These are phyloP conservation scores for Mollisia scopiformis DNA, from an alignment of 2,329 filamentous ascomycete species.

Conservation along the genomic window DNA sequence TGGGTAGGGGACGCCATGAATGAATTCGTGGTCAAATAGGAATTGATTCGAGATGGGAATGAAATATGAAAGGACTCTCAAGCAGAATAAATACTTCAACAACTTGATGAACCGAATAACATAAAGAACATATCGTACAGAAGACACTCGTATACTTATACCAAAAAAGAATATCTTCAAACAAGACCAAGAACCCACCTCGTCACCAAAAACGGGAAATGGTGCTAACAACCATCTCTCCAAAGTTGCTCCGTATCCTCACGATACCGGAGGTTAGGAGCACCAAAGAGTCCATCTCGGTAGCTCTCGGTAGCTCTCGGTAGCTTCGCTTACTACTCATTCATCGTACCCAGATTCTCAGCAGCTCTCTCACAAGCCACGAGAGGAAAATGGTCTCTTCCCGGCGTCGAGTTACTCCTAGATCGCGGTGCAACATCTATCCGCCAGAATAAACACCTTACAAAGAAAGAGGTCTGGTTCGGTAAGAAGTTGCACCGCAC, in stretches of 20 bases:
- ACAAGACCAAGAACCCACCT: not conserved
- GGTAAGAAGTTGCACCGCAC: not conserved
- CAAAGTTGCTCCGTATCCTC: not conserved
- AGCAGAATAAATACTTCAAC: not conserved
- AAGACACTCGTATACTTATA: not conserved
- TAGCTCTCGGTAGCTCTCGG: not conserved
- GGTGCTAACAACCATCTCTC: not conserved
- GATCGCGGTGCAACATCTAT: not conserved
- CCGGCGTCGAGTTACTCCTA: not conserved
- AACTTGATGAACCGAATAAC: not conserved
- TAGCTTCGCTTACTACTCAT: no score
- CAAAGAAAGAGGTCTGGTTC: not conserved
- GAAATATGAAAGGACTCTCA: no score
- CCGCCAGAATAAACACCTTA: not conserved
- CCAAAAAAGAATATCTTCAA: not conserved
- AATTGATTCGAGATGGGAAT: no score
- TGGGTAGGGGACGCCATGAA: not conserved
- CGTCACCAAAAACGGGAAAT: not conserved
- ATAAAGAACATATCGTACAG: not conserved
- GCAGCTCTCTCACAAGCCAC: no score
- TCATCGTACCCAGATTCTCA: no score
- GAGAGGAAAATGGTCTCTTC: no score
- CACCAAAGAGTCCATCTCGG: not conserved
- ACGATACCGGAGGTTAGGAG: not conserved
- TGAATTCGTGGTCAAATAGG: not conserved